Base-by-base conservation (phyloP, 371 early-diverging fungal genomes). In the Lichtheimia ramosa region DNA sequence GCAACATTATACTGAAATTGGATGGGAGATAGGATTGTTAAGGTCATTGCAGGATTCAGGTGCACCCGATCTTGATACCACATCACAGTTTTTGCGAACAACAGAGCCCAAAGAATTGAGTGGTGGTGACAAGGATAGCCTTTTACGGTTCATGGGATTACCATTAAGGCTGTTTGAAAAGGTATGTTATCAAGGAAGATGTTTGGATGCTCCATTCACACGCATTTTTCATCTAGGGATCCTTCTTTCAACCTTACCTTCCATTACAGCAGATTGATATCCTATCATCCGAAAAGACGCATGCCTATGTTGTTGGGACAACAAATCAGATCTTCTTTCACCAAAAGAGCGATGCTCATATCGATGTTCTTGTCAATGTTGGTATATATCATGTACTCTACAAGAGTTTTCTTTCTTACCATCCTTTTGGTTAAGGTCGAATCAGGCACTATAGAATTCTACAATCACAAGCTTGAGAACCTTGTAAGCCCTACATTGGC, bases 231-330 rank as follows among this genome's bases (percentile, higher is more conserved):
- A 43, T 13, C 2, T 56, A 88, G 87, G 89, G 89, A 0, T 80
- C 86, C 0, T 90, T 92, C 52, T 91, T 91, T 61, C 93, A 91
- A 57, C 93, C 93, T 8, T 93, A 93, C 62, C 71, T 92, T 48
- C 92, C 93, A 12, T 71, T 93, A 10, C 93, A 93, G 61, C 93
- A 93, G 65, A 89, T 93, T 23, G 92, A 93, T 52, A 86, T 85
- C 60, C 62, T 92, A 0, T 84, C 84, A 42, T 81, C 88, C 12
- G 79, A 86, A 21, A 74, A 80, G 40, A 91, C 92, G 3, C 75
- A 75, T 48, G 81, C 89, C 0, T 92, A 87, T 59, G 69, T 92
- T 3, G 85, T 88, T 15, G 93, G 93, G 23, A 91, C 92, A 0
- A 89, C 89, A 56, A 93, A 93, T 58, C 80, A 87, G 49, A 90